Percentiles rank a stretch among this genome's conserved stretches.
Conservation (phyloP, 2,329 filamentous ascomycete genomes). For the Capronia epimyces region DNA sequence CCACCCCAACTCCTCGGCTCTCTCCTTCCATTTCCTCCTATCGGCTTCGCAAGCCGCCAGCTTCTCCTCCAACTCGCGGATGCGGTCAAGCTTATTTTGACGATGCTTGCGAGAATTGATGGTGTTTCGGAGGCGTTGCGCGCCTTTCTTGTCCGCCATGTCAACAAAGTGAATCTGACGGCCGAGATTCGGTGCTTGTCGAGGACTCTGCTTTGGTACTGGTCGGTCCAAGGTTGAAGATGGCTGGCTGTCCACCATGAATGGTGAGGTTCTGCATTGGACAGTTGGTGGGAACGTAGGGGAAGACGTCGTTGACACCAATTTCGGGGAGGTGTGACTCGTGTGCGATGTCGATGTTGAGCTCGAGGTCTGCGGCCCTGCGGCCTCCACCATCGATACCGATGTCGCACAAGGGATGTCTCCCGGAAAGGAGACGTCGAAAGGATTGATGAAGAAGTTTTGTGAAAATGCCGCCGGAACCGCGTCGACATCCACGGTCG, state of each 20-base stretch:
- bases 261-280: too few species aligned
- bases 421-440: constrained; percentile 25
- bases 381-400: neutral
- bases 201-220: neutral
- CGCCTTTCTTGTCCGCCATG: constrained; percentile 27
- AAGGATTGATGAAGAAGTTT: constrained; percentile 25
- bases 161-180: constrained; percentile 27
- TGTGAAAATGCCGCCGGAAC: constrained; percentile 15
- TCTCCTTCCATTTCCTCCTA: constrained; percentile 19
- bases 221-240: neutral
- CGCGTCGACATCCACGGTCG: neutral
- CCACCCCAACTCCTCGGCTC: constrained; percentile 13
- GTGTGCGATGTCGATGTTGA: neutral
- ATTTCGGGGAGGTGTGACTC: neutral
- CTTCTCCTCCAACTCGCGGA: constrained; percentile 27
- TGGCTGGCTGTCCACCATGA: neutral
- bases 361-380: too few species aligned
- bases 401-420: constrained; percentile 20
- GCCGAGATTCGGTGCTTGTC: neutral
- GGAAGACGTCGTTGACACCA: neutral
- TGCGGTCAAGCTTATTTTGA: constrained; percentile 28
- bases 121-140: constrained; percentile 26
- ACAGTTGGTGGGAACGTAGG: neutral
- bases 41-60: constrained; percentile 21
- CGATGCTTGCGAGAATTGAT: constrained; percentile 28